Conservation (phyloP, 1,284 basidiomycete species). For the Ustilago lituana region DNA sequence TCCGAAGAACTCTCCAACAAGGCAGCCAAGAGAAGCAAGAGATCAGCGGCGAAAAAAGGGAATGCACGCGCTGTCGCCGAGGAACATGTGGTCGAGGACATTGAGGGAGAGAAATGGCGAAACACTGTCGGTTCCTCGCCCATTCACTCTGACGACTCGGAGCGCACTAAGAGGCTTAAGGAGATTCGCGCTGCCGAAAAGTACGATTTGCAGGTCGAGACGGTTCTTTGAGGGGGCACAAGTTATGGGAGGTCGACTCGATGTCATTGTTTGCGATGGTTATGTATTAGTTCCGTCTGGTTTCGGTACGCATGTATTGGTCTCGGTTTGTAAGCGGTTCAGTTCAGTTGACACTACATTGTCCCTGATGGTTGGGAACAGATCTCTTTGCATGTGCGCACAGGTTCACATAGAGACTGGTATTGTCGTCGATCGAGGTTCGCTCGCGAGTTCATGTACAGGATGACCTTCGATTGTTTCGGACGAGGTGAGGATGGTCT, state of each 20-base stretch:
- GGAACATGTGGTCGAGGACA: constrained; percentile 2
- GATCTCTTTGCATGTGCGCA: too few species aligned
- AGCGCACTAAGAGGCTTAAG: constrained; percentile 29
- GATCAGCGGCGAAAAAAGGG: constrained; percentile 3
- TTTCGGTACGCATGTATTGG: too few species aligned
- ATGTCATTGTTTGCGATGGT: too few species aligned
- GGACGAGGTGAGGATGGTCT: constrained; percentile 20
- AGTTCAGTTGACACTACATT: too few species aligned
- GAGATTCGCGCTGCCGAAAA: constrained; percentile 20
- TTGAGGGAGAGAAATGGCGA: constrained; percentile 8
- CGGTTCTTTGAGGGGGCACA: constrained; percentile 27
- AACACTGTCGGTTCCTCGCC: constrained; percentile 10
- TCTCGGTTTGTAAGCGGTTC: too few species aligned
- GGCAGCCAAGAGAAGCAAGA: not conserved
- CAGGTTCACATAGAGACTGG: too few species aligned
- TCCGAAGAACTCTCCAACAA: not conserved
- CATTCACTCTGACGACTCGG: constrained; percentile 30
- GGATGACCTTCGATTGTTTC: too few species aligned
- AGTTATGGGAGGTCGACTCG: too few species aligned
- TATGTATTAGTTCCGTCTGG: too few species aligned
- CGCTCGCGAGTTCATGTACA: too few species aligned
- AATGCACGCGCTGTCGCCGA: constrained; percentile 2
- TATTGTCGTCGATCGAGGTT: too few species aligned
- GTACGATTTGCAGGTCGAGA: constrained; percentile 24
- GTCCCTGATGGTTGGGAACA: too few species aligned